Evolutionary conservation across 148 eudicot genomes (phyloP).

Genomic region (Cornus kousa): DNA sequence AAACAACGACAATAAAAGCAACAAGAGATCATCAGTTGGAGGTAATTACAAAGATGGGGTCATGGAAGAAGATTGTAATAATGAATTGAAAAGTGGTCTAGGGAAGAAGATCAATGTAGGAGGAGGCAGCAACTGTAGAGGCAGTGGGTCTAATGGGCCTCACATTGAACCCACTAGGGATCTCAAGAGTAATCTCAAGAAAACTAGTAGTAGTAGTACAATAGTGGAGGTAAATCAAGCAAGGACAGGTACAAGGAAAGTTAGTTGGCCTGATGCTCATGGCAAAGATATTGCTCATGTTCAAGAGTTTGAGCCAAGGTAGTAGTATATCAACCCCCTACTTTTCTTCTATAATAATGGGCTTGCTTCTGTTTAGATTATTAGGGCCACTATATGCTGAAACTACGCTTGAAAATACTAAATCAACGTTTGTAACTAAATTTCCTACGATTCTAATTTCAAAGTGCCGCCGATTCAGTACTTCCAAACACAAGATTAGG

Average conservation of each 20-base stretch:
- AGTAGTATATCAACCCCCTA: neutral
- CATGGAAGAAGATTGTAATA: conserved; percentile 10
- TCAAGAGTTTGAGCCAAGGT: conserved; percentile 41
- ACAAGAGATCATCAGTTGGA: neutral
- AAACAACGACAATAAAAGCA: neutral
- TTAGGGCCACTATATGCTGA: too few species aligned
- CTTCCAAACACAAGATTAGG: too few species aligned
- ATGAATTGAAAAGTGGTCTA: neutral
- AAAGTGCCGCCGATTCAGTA: too few species aligned
- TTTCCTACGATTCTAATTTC: too few species aligned
- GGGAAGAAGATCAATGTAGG: neutral
- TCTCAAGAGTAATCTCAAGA: conserved; percentile 42
- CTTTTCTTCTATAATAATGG: neutral
- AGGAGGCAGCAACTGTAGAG: neutral
- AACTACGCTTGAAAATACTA: too few species aligned
- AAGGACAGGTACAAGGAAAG: conserved; percentile 23
- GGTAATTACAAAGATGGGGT: conserved; percentile 12
- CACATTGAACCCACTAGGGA: conserved; percentile 11
- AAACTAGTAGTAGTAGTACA: neutral
- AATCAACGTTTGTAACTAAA: too few species aligned
- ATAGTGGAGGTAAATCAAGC: neutral
- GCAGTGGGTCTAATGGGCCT: conserved; percentile 15
- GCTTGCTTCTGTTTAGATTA: neutral
- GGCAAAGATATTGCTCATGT: conserved; percentile 44
- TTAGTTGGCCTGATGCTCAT: conserved; percentile 41